Evolutionary conservation across 257 asterid species (phyloP), one percentile per base, ranked within the genome.

Genomic region (Orobanche coerulescens): DNA sequence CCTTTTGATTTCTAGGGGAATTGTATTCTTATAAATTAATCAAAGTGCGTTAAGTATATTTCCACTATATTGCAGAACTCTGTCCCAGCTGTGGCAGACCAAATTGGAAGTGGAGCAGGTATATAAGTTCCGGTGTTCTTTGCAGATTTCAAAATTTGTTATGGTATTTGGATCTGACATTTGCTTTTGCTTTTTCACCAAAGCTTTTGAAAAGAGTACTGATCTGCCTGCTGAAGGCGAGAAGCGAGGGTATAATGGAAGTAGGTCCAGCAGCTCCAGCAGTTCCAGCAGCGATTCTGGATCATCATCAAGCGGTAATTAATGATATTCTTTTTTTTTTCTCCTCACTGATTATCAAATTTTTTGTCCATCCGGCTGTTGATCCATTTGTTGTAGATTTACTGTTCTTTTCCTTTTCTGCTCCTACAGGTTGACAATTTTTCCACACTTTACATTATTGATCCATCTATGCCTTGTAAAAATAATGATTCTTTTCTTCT

Each of bases 281-380:
- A 85, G 92, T 76, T 91, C 96, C 58, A 91, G 95, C 70, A 83
- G 92, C 63, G 97, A 87, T 75, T 90, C 97, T 33, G 97, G 91
- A 22, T 87, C 97, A 33, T 77, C 89, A 46, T 85, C 97, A 40
- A 88, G 95, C 30, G 95, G 94, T 88, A 81, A 75, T 25, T 63
- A 20, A 25, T 76, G 2, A 54, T 13, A 12, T 15, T 55, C 31
- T 58, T n/a, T 36, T 52, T 31, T 56, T n/a, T 24, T 1, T n/a
- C 3, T 62, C 66, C 36, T 14, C 50, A 40, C 13, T 55, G 46
- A 5, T 55, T 20, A 5, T 6, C 42, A 48, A 40, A 64, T 42
- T 16, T 5, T 10, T 28, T 7, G 9, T 25, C 14, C 58, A 40
- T 7, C 16, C 3, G 6, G 5, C 28, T 22, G 6, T 8, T 48